Conservation (phyloP, 2,329 filamentous ascomycete genomes). For the Trichoderma koningii region DNA sequence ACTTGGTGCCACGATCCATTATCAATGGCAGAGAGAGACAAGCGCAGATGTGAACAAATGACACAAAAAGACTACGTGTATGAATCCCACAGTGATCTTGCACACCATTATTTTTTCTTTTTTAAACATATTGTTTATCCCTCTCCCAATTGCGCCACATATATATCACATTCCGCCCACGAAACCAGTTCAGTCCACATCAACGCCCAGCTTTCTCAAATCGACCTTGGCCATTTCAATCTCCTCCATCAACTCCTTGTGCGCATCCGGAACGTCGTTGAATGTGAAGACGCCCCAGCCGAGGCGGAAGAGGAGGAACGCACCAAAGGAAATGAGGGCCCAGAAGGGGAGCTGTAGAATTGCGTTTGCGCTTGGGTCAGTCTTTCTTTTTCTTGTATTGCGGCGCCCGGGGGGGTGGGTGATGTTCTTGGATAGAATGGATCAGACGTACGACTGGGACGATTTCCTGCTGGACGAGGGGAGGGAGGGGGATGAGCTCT, state of each 20-base stretch:
- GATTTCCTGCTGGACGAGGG: slow-evolving; percentile 77
- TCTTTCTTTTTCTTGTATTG: background rate
- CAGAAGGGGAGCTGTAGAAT: slow-evolving; percentile 80
- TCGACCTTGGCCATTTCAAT: slow-evolving; percentile 77
- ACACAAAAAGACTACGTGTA: background rate
- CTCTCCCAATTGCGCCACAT: slow-evolving; percentile 21
- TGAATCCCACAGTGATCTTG: slow-evolving; percentile 12
- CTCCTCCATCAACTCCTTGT: slow-evolving; percentile 84
- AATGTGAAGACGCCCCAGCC: slow-evolving; percentile 94
- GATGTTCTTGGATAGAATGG: no score
- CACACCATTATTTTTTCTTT: slow-evolving; percentile 17
- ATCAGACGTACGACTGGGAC: slow-evolving; percentile 76
- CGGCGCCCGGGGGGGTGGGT: no score
- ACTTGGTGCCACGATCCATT: background rate
- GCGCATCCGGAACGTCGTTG: slow-evolving; percentile 90
- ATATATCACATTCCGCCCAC: background rate
- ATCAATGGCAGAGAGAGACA: background rate
- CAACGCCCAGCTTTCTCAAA: slow-evolving; percentile 71
- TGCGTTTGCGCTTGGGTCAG: slow-evolving; percentile 21
- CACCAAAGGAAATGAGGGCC: slow-evolving; percentile 85
- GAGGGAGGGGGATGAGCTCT: slow-evolving; percentile 77
- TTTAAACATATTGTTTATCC: background rate
- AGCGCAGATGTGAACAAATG: background rate
- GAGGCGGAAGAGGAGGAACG: slow-evolving; percentile 87
- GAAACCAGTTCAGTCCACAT: slow-evolving; percentile 63